phyloP scores from a whole-genome alignment of 805 yeast species.

The Babjeviella inositovora region DNA sequence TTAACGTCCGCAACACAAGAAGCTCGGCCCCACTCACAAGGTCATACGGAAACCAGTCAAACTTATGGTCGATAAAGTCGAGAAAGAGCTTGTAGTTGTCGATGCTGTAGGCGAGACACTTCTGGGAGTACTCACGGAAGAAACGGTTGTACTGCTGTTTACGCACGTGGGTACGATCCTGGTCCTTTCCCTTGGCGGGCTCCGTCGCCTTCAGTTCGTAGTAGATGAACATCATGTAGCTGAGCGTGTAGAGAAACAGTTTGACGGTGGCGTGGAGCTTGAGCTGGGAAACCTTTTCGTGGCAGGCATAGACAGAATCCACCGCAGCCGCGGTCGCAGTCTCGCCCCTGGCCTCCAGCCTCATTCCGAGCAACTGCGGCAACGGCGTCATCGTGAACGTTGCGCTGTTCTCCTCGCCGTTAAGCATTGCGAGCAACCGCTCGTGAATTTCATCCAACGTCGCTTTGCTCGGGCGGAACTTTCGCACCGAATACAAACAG shows the following conservation, averaged over 20 bases:
- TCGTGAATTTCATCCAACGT: constrained; percentile 18
- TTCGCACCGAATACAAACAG: constrained; percentile 13
- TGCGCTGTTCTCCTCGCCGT: constrained; percentile 11
- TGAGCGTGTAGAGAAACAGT: constrained; percentile 30
- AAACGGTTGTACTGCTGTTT: no score
- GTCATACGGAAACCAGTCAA: constrained; percentile 9
- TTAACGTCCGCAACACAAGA: constrained; percentile 27
- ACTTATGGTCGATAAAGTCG: constrained; percentile 11
- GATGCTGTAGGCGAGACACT: constrained; percentile 14
- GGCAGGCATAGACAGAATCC: constrained; percentile 1
- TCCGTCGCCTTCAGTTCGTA: constrained; percentile 15
- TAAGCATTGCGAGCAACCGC: constrained; percentile 13
- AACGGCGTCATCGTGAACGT: constrained; percentile 10
- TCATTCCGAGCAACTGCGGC: constrained; percentile 8
- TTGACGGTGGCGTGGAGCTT: constrained; percentile 21
- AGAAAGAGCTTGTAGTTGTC: constrained; percentile 18
- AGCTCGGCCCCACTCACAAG: constrained; percentile 26
- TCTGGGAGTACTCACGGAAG: constrained; percentile 15
- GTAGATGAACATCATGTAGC: constrained; percentile 23
- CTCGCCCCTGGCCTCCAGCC: not conserved
- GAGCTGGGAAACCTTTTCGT: constrained; percentile 19
- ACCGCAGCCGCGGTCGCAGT: constrained; percentile 2
- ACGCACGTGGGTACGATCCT: no score
- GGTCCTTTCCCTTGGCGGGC: constrained; percentile 1
- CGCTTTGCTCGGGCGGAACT: constrained; percentile 16